Evolutionary conservation across 495 filamentous ascomycete species (phyloP).

Genomic region (Hyaloscypha bicolor): DNA sequence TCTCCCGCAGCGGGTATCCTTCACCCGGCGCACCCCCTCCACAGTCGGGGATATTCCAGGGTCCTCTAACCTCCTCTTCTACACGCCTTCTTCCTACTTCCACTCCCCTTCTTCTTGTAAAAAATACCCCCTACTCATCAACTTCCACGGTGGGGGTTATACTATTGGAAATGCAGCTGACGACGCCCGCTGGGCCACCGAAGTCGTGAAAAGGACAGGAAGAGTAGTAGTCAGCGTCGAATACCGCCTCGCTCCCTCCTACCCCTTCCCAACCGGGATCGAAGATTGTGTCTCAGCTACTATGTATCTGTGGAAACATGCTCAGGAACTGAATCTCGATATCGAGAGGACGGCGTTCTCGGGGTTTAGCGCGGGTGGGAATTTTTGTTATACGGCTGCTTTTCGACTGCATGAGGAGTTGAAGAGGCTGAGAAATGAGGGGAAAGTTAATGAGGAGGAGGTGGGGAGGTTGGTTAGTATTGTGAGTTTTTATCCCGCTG

Average conservation of each 20-base stretch:
- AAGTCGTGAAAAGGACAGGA: conserved; percentile 63
- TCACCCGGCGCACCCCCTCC: neutral
- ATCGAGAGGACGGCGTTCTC: conserved; percentile 66
- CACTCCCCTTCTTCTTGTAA: neutral
- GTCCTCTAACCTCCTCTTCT: conserved; percentile 14
- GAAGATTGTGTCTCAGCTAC: conserved; percentile 64
- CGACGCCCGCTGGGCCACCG: conserved; percentile 68
- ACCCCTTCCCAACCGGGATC: conserved; percentile 46
- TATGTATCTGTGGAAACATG: conserved; percentile 60
- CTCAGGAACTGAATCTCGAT: conserved; percentile 54
- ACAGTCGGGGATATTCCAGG: conserved; percentile 9
- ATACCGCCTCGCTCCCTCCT: conserved; percentile 49
- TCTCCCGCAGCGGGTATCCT: neutral
- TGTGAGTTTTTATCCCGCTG: conserved; percentile 78
- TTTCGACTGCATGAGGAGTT: conserved; percentile 56
- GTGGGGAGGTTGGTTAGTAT: conserved; percentile 42
- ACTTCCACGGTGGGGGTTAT: conserved; percentile 78
- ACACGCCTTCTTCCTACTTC: conserved; percentile 9
- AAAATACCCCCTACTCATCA: conserved; percentile 59
- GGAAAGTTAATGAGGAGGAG: neutral
- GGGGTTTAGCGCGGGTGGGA: conserved; percentile 85
- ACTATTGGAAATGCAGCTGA: conserved; percentile 68
- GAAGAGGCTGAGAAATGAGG: conserved; percentile 5
- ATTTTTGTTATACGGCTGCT: conserved; percentile 76
- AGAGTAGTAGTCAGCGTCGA: conserved; percentile 42